Conservation (phyloP, 2,329 filamentous ascomycete species). For the Dactylellina parvicollis region DNA sequence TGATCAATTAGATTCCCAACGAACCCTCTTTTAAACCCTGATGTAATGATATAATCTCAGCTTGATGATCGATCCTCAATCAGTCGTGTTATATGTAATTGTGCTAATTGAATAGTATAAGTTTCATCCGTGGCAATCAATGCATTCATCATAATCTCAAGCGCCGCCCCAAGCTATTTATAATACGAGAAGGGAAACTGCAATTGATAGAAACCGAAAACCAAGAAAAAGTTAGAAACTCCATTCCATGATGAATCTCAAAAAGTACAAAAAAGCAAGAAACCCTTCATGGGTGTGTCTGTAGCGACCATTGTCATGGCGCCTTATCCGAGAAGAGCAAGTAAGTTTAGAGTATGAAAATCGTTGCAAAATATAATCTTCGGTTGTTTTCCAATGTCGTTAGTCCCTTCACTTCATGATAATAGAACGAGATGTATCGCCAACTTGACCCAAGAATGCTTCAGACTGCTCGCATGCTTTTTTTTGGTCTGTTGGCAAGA, state of each 20-base stretch:
- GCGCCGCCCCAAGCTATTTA: constrained; percentile 42
- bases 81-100: too few species aligned
- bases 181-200: background rate
- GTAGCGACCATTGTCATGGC: background rate
- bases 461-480: too few species aligned
- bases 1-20: too few species aligned
- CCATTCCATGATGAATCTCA: constrained; percentile 3
- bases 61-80: too few species aligned
- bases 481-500: too few species aligned
- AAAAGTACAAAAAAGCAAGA: background rate
- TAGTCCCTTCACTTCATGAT: too few species aligned
- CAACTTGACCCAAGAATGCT: too few species aligned
- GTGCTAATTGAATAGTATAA: background rate
- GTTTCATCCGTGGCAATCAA: background rate
- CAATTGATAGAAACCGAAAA: background rate
- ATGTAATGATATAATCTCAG: too few species aligned
- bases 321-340: background rate
- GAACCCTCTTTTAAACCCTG: background rate
- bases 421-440: too few species aligned
- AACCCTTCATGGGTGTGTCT: too few species aligned
- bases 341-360: background rate
- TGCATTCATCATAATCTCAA: constrained; percentile 22
- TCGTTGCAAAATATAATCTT: background rate
- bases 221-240: constrained; percentile 1
- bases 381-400: too few species aligned